Evolutionary conservation across 208 protist species (phyloP), one percentile per base, ranked within the genome.

Genomic region (Tritrichomonas foetus): DNA sequence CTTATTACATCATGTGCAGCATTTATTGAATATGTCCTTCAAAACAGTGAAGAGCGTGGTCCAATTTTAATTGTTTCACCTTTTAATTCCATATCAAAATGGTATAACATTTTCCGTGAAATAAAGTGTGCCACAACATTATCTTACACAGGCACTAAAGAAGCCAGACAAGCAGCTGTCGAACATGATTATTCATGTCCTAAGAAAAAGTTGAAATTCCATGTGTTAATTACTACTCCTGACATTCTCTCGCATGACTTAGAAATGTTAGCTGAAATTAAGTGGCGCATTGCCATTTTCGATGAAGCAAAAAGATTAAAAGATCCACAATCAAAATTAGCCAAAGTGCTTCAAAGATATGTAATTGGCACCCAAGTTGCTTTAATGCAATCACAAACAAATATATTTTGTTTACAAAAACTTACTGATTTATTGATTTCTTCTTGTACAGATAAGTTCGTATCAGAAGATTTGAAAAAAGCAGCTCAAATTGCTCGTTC

Each of bases 181-280:
- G 41, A 82, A 30, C 44, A 82, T 8, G 74, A 82, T 47, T 47
- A 50, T 30, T 30, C n/a, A 22, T 61, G 25, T 57, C 27, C 27
- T n/a, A 47, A 89, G 9, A 33, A 89, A 39, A 25, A 57, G 11
- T 13, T 27, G 1, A 89, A 89, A 57, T 89, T 89, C 30, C 8
- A 89, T 89, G 78, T 89, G n/a, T 89, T 89, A 36, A 36, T 61
- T 39, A 89, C 47, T 39, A 89, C 78, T 20, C 78, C 78, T 57
- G 78, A 89, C 33, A 57, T 57, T 39, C 20, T 53, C 13, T 25
- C 20, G 11, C 47, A 57, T 33, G 78, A 89, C 16, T 33, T 47
- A 39, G 78, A 89, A 27, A 22, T 57, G 3, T n/a, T 89, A 1
- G 20, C 41, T 3, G 16, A 89, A 89, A 89, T 89, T 33, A 53